Base-by-base conservation (phyloP, 192 early-diverging fungal genomes). In the Martensiomyces pterosporus region DNA sequence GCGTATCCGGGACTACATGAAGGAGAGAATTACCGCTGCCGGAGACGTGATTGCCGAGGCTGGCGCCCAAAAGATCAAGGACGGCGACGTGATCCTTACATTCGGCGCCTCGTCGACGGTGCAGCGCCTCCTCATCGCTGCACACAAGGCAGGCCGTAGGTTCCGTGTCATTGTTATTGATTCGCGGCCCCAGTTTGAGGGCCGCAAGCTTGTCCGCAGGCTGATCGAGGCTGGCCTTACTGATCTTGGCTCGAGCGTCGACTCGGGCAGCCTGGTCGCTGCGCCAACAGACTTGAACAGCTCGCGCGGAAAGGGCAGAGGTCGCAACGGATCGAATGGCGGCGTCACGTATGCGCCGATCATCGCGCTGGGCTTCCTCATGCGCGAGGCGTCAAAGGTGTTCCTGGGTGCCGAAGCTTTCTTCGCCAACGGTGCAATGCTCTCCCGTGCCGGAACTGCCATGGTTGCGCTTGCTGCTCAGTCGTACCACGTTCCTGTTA, bases 111-210 rank as follows among this genome's bases (percentile, higher is more conserved):
- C 93, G n/a, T 91, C 91, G 1, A 81, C 86, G 12, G 96, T 99
- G 9, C 66, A 87, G 49, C 67, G 74, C 8, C 64, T 96, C 18
- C 73, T 97, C 29, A 43, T 91, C 21, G 79, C 83, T 21, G 91
- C 92, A 12, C 81, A 92, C 50, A 55, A 59, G 18, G 65, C 73
- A 24, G 87, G 86, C 8, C 87, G 82, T 35, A 64, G 85, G 39
- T 99, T 99, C 61, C 81, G 82, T 37, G 97, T 98, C 9, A 89
- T 99, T 46, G 85, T 97, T 5, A 80, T 92, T 14, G 97, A 99
- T 55, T 81, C 88, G 21, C 77, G 93, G 8, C 93, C 93, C 4
- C 79, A 80, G 29, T 82, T 89, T 21, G 97, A 98, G 78, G 95
- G 95, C 77, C 66, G 51, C 24, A 57, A 47, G 19, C 47, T 74